Evolutionary conservation across 345 rosid species (phyloP).

Genomic region (Noccaea bulbosa): DNA sequence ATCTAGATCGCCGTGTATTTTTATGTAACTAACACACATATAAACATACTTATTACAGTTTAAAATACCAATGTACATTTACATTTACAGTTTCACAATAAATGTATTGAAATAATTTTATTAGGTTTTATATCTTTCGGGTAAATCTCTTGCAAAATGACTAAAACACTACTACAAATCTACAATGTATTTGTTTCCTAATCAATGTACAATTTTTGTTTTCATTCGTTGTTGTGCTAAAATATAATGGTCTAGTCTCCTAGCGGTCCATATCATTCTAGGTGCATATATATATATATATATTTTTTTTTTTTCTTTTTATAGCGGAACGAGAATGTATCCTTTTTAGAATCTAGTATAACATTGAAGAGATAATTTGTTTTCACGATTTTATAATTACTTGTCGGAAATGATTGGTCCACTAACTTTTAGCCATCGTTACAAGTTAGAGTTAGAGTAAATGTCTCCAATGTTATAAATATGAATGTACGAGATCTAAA

Average conservation of each 20-base stretch:
- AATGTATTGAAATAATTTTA: neutral
- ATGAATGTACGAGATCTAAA: slow-evolving; percentile 5
- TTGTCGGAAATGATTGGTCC: too few relatives aligned
- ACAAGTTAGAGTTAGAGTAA: neutral
- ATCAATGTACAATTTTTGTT: too few relatives aligned
- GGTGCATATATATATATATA: too few relatives aligned
- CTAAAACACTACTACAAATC: neutral
- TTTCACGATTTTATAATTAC: too few relatives aligned
- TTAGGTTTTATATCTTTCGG: neutral
- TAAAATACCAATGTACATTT: too few relatives aligned
- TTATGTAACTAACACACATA: neutral
- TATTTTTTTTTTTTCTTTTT: too few relatives aligned
- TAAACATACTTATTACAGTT: too few relatives aligned
- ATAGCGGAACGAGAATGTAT: neutral
- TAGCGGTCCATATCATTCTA: slow-evolving; percentile 5
- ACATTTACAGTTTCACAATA: neutral
- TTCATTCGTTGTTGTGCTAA: neutral
- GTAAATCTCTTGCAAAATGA: too few relatives aligned
- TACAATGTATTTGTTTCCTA: neutral
- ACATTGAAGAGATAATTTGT: neutral
- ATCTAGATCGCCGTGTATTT: neutral
- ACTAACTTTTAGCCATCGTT: too few relatives aligned
- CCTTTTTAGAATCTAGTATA: slow-evolving; percentile 4
- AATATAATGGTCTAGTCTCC: neutral
- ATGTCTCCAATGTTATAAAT: neutral